Evolutionary conservation across 1,284 basidiomycete genomes (phyloP).

Genomic region (Puccinia polysora): DNA sequence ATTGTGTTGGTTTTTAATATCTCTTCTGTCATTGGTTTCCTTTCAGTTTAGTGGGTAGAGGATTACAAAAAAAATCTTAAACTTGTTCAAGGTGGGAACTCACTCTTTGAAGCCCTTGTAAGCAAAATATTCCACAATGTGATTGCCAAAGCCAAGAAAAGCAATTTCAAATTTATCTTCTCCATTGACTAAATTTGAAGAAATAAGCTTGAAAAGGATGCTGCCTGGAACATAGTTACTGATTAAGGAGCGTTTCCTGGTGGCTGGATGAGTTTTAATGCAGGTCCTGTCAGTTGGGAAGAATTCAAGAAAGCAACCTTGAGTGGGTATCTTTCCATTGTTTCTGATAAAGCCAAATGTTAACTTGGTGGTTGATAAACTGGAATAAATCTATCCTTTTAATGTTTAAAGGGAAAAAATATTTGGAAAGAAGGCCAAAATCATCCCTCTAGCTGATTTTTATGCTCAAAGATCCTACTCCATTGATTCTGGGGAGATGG

Average conservation of each 20-base stretch:
- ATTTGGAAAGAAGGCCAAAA: too few relatives aligned
- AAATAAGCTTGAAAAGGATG: slow-evolving; percentile 91
- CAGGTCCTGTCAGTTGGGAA: slow-evolving; percentile 45
- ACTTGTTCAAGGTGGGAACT: slow-evolving; percentile 86
- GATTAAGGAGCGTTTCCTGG: slow-evolving; percentile 82
- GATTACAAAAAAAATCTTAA: slow-evolving; percentile 94
- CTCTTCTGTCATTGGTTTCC: too few relatives aligned
- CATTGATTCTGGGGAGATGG: too few relatives aligned
- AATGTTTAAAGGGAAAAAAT: too few relatives aligned
- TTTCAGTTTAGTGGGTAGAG: too few relatives aligned
- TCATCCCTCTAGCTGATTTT: too few relatives aligned
- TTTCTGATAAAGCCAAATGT: too few relatives aligned
- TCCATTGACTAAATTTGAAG: slow-evolving; percentile 91
- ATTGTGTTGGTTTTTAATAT: too few relatives aligned
- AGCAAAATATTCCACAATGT: slow-evolving; percentile 78
- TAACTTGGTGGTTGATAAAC: too few relatives aligned
- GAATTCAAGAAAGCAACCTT: slow-evolving; percentile 38
- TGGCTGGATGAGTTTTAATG: slow-evolving; percentile 85
- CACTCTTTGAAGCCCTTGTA: slow-evolving; percentile 86
- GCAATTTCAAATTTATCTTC: slow-evolving; percentile 91
- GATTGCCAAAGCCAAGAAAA: slow-evolving; percentile 86
- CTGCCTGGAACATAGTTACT: slow-evolving; percentile 72
- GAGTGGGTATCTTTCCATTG: slow-evolving; percentile 5
- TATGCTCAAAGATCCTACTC: too few relatives aligned
- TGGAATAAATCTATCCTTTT: too few relatives aligned